Conservation (phyloP, 208 protist genomes). For the Acanthamoeba royreba region DNA sequence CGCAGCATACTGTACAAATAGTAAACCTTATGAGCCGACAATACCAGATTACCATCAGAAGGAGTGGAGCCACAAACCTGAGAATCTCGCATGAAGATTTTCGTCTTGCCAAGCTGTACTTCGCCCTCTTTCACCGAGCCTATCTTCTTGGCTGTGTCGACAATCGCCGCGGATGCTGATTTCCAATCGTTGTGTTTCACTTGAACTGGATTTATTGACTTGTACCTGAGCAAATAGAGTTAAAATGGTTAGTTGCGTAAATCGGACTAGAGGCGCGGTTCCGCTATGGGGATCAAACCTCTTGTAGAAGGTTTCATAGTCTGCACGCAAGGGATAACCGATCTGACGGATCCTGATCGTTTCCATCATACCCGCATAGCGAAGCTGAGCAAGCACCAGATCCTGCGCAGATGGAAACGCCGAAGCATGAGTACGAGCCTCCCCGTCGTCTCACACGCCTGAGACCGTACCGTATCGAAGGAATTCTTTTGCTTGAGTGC, state of each 20-base stretch:
- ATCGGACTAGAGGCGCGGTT: not conserved
- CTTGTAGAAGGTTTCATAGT: conserved; percentile 3
- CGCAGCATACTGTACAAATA: not conserved
- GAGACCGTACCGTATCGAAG: conserved; percentile 57
- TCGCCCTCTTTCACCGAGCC: not conserved
- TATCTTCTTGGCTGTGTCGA: not conserved
- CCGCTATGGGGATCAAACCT: not conserved
- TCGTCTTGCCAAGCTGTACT: conserved; percentile 44
- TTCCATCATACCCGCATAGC: conserved; percentile 65
- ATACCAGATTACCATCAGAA: too few relatives aligned
- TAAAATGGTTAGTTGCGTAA: too few relatives aligned
- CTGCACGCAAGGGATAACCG: conserved; percentile 51
- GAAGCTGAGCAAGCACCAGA: not conserved
- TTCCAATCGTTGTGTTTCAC: not conserved
- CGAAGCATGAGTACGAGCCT: not conserved
- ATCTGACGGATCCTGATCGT: conserved; percentile 63
- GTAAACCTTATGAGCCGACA: not conserved
- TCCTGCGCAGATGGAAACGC: not conserved
- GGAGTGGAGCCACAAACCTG: not conserved
- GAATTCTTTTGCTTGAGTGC: conserved; percentile 56
- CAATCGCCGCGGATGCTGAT: not conserved
- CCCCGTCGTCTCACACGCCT: not conserved
- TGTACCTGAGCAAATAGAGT: not conserved
- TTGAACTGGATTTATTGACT: not conserved
- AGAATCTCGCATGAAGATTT: conserved; percentile 25